phyloP scores from a whole-genome alignment of 169 alveolate genomes.

The Plasmodium cynomolgi region DNA sequence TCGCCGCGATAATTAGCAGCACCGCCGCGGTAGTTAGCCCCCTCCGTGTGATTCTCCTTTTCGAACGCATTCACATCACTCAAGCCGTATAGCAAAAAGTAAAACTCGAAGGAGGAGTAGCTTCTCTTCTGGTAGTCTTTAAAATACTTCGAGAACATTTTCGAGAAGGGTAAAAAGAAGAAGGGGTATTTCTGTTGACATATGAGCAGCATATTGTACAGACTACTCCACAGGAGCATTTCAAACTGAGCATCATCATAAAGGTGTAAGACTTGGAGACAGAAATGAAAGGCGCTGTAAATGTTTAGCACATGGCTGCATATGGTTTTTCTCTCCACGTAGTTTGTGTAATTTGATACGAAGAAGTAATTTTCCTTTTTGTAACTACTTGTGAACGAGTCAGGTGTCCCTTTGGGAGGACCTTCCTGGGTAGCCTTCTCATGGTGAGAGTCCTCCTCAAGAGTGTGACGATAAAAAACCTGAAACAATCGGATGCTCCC shows the following conservation, averaged over 20 bases:
- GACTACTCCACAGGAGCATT: conserved; percentile 57
- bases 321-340: conserved; percentile 52
- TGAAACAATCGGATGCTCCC: conserved; percentile 33
- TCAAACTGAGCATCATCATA: conserved; percentile 45
- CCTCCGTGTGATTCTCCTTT: background rate
- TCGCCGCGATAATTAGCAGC: background rate
- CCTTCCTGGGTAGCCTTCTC: background rate
- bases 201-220: conserved; percentile 50
- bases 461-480: background rate
- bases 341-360: conserved; percentile 61
- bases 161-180: conserved; percentile 61
- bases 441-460: background rate
- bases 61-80: conserved; percentile 20
- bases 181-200: conserved; percentile 73
- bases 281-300: conserved; percentile 26
- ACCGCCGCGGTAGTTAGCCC: background rate
- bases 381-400: background rate
- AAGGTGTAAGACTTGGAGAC: background rate
- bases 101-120: conserved; percentile 39
- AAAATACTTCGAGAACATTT: conserved; percentile 34
- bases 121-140: conserved; percentile 44
- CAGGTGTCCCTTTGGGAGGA: background rate
- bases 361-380: conserved; percentile 33
- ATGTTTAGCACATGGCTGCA: conserved; percentile 65
- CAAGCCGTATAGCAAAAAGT: conserved; percentile 45